Conservation (phyloP, 2,329 filamentous ascomycete genomes). For the Chrysosporium keratinophilum region DNA sequence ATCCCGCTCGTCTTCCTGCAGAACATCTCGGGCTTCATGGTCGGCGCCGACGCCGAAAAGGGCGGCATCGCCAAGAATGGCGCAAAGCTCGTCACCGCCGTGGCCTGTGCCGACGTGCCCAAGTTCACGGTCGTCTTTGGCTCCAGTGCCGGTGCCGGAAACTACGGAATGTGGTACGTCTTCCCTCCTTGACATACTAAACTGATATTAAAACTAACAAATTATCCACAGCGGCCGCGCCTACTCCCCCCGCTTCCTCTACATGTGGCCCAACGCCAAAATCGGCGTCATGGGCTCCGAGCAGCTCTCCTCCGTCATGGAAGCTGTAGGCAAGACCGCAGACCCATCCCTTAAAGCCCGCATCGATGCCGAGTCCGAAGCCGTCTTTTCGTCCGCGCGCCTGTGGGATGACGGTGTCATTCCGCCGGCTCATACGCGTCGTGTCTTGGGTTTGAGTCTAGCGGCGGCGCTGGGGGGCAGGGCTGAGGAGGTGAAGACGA, state of each 20-base stretch:
- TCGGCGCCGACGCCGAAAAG: slow-evolving; percentile 80
- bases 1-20: slow-evolving; percentile 89
- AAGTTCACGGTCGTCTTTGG: slow-evolving; percentile 98
- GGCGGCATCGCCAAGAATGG: slow-evolving; percentile 97
- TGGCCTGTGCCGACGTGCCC: slow-evolving; percentile 85
- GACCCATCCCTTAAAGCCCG: slow-evolving; percentile 71
- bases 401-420: slow-evolving; percentile 87
- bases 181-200: not conserved
- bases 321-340: slow-evolving; percentile 72
- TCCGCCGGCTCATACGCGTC: slow-evolving; percentile 62
- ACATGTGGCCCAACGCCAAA: slow-evolving; percentile 97
- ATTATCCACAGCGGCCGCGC: slow-evolving; percentile 57
- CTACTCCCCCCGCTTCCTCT: slow-evolving; percentile 81
- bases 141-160: slow-evolving; percentile 82
- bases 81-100: slow-evolving; percentile 90
- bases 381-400: slow-evolving; percentile 74
- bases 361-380: slow-evolving; percentile 84
- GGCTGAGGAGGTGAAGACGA: slow-evolving; percentile 47
- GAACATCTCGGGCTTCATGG: slow-evolving; percentile 98
- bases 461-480: slow-evolving; percentile 58
- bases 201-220: slow-evolving; percentile 8
- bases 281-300: slow-evolving; percentile 94
- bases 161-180: slow-evolving; percentile 85
- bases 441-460: slow-evolving; percentile 62
- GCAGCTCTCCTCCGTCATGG: slow-evolving; percentile 87